These are phyloP conservation scores for Backusella mclennaniae DNA, from an alignment of 192 early-diverging fungal species.

Conservation along the genomic window DNA sequence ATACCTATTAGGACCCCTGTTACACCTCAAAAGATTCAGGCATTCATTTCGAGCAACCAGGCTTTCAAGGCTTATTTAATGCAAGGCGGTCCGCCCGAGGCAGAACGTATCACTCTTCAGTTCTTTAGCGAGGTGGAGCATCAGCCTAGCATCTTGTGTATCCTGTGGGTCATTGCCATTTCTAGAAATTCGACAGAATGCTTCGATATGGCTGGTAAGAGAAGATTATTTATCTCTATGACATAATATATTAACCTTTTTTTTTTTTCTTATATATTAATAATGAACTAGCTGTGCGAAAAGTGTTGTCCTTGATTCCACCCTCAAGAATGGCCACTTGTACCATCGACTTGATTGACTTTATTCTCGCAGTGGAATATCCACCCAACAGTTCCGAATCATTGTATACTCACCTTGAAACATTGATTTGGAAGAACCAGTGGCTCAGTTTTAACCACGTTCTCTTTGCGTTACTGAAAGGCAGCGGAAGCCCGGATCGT, in stretches of 20 bases:
- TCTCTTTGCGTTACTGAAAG: conserved; percentile 63
- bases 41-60: conserved; percentile 23
- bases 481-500: conserved; percentile 52
- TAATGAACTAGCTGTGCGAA: conserved; percentile 46
- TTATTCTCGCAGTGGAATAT: conserved; percentile 48
- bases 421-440: conserved; percentile 71
- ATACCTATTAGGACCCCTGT: conserved; percentile 13
- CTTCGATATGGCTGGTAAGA: conserved; percentile 32
- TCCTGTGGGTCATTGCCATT: conserved; percentile 58
- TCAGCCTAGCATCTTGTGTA: conserved; percentile 65
- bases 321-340: conserved; percentile 68
- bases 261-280: background rate
- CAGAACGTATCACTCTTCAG: conserved; percentile 39
- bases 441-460: conserved; percentile 69
- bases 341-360: conserved; percentile 67
- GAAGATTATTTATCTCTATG: background rate
- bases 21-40: conserved; percentile 13
- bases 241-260: conserved; percentile 2
- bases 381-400: conserved; percentile 9
- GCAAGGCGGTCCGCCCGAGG: conserved; percentile 31
- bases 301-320: conserved; percentile 66
- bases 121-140: conserved; percentile 60
- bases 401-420: conserved; percentile 50
- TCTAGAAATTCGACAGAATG: conserved; percentile 37
- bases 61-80: conserved; percentile 24